A percentile compares a stretch with the other conserved stretches of the same genome.
phyloP scores from a whole-genome alignment of 306 rosid species.

The Prunus mongolica region DNA sequence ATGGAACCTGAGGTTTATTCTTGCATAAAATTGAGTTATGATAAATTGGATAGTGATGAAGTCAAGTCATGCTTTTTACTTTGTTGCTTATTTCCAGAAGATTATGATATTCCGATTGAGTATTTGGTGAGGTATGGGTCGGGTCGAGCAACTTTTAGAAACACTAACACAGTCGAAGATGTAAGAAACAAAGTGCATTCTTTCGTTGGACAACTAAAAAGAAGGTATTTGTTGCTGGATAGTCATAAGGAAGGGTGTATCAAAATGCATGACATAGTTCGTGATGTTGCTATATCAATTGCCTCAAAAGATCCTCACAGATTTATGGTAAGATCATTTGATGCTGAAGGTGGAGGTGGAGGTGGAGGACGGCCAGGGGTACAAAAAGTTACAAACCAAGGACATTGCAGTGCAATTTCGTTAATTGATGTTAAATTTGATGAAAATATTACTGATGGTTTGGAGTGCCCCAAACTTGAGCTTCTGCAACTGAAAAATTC shows the following conservation, averaged over 20 bases:
- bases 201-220: slow-evolving; percentile 7
- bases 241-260: not conserved
- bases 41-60: not conserved
- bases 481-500: no score
- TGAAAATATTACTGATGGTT: not conserved
- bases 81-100: not conserved
- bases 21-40: slow-evolving; percentile 4
- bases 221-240: slow-evolving; percentile 10
- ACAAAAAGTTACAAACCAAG: not conserved
- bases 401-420: not conserved
- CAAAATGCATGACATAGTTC: slow-evolving; percentile 10
- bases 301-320: slow-evolving; percentile 7
- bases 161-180: rapidly evolving
- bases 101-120: not conserved
- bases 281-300: slow-evolving; percentile 18
- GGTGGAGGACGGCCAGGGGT: no score
- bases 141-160: not conserved
- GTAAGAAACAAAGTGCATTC: slow-evolving; percentile 16
- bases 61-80: not conserved
- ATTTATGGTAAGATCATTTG: not conserved
- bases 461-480: not conserved
- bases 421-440: not conserved
- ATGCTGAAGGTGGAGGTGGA: not conserved
- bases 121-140: not conserved
- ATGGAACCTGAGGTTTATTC: slow-evolving; percentile 11